phyloP scores from a whole-genome alignment of 495 filamentous ascomycete species.

The Podospora didyma region DNA sequence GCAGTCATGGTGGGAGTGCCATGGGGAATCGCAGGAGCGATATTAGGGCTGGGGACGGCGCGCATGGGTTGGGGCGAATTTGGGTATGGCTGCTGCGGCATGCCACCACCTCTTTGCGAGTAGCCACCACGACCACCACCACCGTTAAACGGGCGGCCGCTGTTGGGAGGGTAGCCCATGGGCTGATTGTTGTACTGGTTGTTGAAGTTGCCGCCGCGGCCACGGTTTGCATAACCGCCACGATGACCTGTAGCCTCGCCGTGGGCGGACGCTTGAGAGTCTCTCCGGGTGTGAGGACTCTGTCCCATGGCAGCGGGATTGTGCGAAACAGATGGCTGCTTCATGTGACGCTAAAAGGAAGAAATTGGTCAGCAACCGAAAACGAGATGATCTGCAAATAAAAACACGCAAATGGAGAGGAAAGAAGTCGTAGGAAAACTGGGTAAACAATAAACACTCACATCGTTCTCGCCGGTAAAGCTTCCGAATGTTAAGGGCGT shows the following conservation, averaged over 20 bases:
- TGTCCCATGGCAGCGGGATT: slow-evolving; percentile 60
- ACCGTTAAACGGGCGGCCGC: slow-evolving; percentile 48
- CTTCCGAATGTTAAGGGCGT: slow-evolving; percentile 71
- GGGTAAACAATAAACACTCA: too few relatives aligned
- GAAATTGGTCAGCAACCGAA: slow-evolving; percentile 25
- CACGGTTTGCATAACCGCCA: slow-evolving; percentile 49
- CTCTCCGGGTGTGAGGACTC: slow-evolving; percentile 69
- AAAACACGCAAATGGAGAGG: neutral
- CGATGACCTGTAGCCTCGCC: slow-evolving; percentile 66
- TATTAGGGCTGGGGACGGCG: slow-evolving; percentile 62
- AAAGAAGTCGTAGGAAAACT: too few relatives aligned
- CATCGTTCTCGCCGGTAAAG: slow-evolving; percentile 68
- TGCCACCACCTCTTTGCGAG: slow-evolving; percentile 57
- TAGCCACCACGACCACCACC: slow-evolving; percentile 60
- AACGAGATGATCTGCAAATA: neutral
- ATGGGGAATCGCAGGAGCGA: slow-evolving; percentile 59
- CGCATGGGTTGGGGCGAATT: slow-evolving; percentile 70
- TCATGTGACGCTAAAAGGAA: slow-evolving; percentile 49
- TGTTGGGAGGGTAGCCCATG: slow-evolving; percentile 61
- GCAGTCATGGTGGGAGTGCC: slow-evolving; percentile 65
- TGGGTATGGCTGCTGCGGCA: slow-evolving; percentile 57
- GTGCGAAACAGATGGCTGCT: slow-evolving; percentile 49
- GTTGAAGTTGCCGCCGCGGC: slow-evolving; percentile 58
- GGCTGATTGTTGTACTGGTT: slow-evolving; percentile 55
- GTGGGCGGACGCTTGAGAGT: slow-evolving; percentile 76